Conservation (phyloP, 2,329 filamentous ascomycete genomes). For the Phaeophleospora eucalypticola region DNA sequence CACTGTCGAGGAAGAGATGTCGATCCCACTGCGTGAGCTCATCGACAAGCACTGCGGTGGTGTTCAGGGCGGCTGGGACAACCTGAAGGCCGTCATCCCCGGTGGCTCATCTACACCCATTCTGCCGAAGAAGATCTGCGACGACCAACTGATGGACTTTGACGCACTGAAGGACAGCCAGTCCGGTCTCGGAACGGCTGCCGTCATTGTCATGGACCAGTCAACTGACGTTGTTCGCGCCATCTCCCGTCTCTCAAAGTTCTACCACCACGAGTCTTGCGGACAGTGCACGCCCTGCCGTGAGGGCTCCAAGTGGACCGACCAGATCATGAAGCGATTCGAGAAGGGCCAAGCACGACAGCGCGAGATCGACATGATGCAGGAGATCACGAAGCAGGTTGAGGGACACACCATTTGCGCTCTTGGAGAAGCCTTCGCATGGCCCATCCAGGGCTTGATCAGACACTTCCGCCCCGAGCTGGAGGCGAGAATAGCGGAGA, state of each 20-base stretch:
- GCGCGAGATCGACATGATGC: conserved; percentile 98
- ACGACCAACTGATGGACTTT: conserved; percentile 98
- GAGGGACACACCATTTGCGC: conserved; percentile 99
- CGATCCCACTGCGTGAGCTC: conserved; percentile 88
- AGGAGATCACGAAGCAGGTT: conserved; percentile 98
- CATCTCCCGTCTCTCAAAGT: conserved; percentile 87
- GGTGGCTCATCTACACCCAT: conserved; percentile 96
- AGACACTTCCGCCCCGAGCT: conserved; percentile 96
- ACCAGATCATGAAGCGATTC: conserved; percentile 97
- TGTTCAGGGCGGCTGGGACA: conserved; percentile 95
- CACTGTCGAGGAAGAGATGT: conserved; percentile 99
- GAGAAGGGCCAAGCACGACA: conserved; percentile 83
- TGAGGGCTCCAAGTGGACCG: conserved; percentile 97
- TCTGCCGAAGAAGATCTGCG: conserved; percentile 82
- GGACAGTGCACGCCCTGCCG: conserved; percentile 99
- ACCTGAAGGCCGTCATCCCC: conserved; percentile 89
- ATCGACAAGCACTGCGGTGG: conserved; percentile 98
- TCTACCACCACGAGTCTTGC: conserved; percentile 98
- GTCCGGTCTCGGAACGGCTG: conserved; percentile 92
- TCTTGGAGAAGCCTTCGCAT: conserved; percentile 94
- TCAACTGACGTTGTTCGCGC: conserved; percentile 91
- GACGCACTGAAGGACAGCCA: conserved; percentile 97
- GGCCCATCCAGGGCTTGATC: conserved; percentile 97
- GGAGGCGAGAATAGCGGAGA: conserved; percentile 83
- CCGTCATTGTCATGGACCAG: conserved; percentile 99